Percentiles rank a stretch among this genome's conserved stretches.
Conservation (phyloP, 129 eudicot genomes). For the Helichrysum umbraculigerum region DNA sequence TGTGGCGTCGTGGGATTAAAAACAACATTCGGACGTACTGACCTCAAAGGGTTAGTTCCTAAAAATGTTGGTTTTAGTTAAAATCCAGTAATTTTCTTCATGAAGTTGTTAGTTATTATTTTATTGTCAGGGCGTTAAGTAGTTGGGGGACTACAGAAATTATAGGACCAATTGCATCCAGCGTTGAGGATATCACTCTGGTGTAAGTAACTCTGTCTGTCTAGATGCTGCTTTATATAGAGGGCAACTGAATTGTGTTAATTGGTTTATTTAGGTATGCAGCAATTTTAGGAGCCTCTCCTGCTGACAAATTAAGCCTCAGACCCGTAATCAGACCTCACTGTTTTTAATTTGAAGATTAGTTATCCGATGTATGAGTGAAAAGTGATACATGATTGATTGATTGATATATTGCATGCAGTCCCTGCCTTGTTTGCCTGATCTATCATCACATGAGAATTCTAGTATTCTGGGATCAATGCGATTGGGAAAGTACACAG, state of each 20-base stretch:
- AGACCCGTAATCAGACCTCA: slow-evolving; percentile 54
- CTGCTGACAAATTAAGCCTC: slow-evolving; percentile 51
- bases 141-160: slow-evolving; percentile 71
- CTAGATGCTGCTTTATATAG: neutral
- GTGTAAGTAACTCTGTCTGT: slow-evolving; percentile 56
- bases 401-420: slow-evolving; percentile 33
- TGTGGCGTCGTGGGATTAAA: slow-evolving; percentile 95
- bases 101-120: neutral
- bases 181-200: slow-evolving; percentile 80
- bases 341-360: neutral
- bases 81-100: neutral
- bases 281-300: slow-evolving; percentile 81
- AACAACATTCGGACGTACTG: slow-evolving; percentile 79
- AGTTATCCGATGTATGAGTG: neutral
- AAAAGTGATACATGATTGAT: neutral
- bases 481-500: slow-evolving; percentile 77
- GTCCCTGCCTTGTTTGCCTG: slow-evolving; percentile 76
- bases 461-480: slow-evolving; percentile 53
- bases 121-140: neutral
- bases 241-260: neutral
- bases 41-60: slow-evolving; percentile 60
- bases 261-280: slow-evolving; percentile 71
- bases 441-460: slow-evolving; percentile 52
- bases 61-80: neutral
- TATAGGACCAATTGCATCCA: slow-evolving; percentile 87